Evolutionary conservation across 1,284 basidiomycete genomes (phyloP).

Genomic region (Coniophora puteana): DNA sequence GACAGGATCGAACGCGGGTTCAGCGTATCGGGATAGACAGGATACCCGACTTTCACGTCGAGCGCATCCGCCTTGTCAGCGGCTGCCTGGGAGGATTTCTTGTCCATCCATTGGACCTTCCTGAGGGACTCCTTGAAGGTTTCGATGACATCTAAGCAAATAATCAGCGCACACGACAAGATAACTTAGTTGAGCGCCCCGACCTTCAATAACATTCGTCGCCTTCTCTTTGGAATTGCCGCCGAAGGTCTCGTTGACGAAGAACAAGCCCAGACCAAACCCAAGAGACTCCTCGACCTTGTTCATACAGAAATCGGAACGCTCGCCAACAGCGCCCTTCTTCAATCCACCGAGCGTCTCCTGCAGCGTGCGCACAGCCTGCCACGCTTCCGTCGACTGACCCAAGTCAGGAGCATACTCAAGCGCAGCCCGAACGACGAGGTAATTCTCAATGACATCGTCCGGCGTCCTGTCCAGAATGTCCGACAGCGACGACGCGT

Average conservation of each 20-base stretch:
- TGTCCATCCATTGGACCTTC: constrained; percentile 90
- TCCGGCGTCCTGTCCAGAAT: constrained; percentile 71
- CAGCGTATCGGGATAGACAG: constrained; percentile 79
- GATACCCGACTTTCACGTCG: constrained; percentile 86
- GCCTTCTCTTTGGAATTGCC: constrained; percentile 79
- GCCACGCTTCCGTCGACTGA: constrained; percentile 70
- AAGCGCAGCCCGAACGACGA: constrained; percentile 70
- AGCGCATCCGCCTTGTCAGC: constrained; percentile 85
- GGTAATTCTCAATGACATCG: constrained; percentile 84
- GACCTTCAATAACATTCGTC: constrained; percentile 80
- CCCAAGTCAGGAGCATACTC: constrained; percentile 69
- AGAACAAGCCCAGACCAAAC: constrained; percentile 77
- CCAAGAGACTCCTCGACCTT: constrained; percentile 65
- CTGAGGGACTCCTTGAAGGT: constrained; percentile 82
- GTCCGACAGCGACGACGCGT: constrained; percentile 62
- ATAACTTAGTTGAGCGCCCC: constrained; percentile 9
- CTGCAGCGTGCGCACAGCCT: constrained; percentile 64
- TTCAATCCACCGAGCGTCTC: constrained; percentile 83
- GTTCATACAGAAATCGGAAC: constrained; percentile 72
- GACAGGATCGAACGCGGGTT: constrained; percentile 64
- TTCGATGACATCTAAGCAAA: constrained; percentile 64
- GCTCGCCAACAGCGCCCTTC: constrained; percentile 81
- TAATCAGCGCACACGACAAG: constrained; percentile 2
- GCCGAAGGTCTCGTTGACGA: constrained; percentile 85
- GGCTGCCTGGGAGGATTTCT: constrained; percentile 77